Conservation (phyloP, 2,329 filamentous ascomycete genomes). For the Pseudogymnoascus sp. region DNA sequence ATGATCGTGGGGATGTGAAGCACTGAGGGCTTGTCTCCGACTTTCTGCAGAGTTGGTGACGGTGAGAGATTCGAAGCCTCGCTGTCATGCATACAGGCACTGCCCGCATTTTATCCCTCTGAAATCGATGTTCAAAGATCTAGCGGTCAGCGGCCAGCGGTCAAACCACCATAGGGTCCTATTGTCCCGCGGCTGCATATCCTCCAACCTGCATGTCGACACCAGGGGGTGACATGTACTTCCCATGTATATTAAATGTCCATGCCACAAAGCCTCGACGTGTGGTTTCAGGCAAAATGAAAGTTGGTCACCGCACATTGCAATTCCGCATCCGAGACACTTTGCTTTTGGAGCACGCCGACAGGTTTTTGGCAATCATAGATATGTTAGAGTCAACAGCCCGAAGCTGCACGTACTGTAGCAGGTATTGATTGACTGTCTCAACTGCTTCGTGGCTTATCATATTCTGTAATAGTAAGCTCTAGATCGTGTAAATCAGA, state of each 20-base stretch:
- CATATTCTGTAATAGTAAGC: not conserved
- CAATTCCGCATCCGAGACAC: not conserved
- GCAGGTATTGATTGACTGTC: not conserved
- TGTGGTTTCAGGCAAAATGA: slow-evolving; percentile 3
- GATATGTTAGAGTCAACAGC: not conserved
- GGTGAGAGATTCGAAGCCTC: not conserved
- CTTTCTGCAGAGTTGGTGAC: slow-evolving; percentile 2
- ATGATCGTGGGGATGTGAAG: not conserved
- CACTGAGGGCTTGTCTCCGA: not conserved
- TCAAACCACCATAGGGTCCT: slow-evolving; percentile 1
- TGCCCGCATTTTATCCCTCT: not conserved
- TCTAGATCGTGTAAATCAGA: not conserved
- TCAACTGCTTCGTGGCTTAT: not conserved
- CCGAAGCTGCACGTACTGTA: not conserved
- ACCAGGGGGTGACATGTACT: not conserved
- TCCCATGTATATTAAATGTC: not conserved
- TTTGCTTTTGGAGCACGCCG: not conserved
- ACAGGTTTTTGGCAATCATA: not conserved
- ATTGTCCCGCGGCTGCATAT: slow-evolving; percentile 2
- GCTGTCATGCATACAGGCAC: not conserved
- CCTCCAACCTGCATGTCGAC: not conserved
- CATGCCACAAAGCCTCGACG: not conserved
- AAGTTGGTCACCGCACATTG: not conserved
- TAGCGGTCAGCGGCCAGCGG: not conserved
- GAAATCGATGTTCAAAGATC: not conserved